A percentile compares a stretch with the other conserved stretches of the same genome.
These are phyloP conservation scores for Dryas octopetala DNA, from an alignment of 306 rosid species.

Conservation along the genomic window DNA sequence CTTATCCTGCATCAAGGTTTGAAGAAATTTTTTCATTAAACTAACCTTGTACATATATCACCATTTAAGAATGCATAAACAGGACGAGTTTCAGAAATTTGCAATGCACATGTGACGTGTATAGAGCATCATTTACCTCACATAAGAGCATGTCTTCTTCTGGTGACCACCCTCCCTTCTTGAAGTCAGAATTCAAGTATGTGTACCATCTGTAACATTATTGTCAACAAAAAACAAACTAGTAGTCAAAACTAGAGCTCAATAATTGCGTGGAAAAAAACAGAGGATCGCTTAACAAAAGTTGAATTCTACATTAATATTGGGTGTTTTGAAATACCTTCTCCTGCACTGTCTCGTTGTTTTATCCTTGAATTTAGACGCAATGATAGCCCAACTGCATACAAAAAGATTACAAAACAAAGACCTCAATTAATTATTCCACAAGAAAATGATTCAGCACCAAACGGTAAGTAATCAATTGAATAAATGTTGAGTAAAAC, in stretches of 20 bases:
- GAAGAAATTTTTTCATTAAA: background rate
- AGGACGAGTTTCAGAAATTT: background rate
- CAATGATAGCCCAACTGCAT: conserved; percentile 94
- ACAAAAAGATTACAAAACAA: conserved; percentile 18
- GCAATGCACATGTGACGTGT: background rate
- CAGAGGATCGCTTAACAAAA: conserved; percentile 10
- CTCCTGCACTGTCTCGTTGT: conserved; percentile 99
- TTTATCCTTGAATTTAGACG: conserved; percentile 91
- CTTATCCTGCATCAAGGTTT: conserved; percentile 6
- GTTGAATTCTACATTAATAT: conserved; percentile 29
- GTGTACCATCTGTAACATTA: conserved; percentile 87
- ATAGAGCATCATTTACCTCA: conserved; percentile 56
- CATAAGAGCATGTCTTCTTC: conserved; percentile 97
- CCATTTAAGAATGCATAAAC: conserved; percentile 6
- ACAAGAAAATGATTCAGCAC: background rate
- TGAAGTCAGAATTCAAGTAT: conserved; percentile 95
- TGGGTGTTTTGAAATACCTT: conserved; percentile 60
- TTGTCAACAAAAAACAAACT: conserved; percentile 28
- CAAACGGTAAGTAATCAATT: background rate
- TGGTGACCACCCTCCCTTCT: conserved; percentile 99
- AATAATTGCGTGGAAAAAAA: conserved; percentile 16
- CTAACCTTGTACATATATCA: background rate
- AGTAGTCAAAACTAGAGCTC: conserved; percentile 14
- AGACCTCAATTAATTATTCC: conserved; percentile 25
- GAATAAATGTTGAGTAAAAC: conserved; percentile 7